Evolutionary conservation across 495 filamentous ascomycete genomes (phyloP).

Genomic region (Schizothecium vesticola): DNA sequence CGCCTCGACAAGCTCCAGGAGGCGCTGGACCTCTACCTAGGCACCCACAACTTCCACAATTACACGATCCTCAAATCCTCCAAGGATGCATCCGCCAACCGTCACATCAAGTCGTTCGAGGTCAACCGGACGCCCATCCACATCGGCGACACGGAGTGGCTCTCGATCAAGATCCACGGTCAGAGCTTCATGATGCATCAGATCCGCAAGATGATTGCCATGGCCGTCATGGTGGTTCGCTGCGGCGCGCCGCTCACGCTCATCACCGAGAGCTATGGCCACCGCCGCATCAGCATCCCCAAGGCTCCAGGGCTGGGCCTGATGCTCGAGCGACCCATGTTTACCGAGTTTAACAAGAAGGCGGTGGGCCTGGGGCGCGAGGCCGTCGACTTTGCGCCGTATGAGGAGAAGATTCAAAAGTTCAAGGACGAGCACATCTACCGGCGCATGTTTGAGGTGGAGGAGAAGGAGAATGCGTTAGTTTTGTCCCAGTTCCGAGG

Average conservation of each 20-base stretch:
- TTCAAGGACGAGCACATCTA: conserved; percentile 97
- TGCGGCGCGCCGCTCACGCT: conserved; percentile 63
- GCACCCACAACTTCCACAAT: conserved; percentile 90
- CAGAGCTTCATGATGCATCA: conserved; percentile 99
- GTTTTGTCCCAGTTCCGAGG: conserved; percentile 24
- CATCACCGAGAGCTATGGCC: conserved; percentile 64
- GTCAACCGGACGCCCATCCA: conserved; percentile 65
- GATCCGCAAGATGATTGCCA: conserved; percentile 96
- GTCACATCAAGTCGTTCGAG: conserved; percentile 84
- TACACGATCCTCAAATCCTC: conserved; percentile 84
- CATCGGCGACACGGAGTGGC: conserved; percentile 89
- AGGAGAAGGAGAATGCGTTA: conserved; percentile 72
- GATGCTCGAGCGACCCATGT: conserved; percentile 83
- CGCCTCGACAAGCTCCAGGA: conserved; percentile 69
- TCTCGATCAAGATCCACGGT: conserved; percentile 90
- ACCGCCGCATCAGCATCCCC: conserved; percentile 71
- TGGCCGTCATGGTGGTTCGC: conserved; percentile 77
- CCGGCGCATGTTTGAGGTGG: conserved; percentile 79
- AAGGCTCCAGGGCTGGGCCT: conserved; percentile 88
- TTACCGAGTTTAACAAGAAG: conserved; percentile 73
- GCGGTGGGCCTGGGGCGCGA: conserved; percentile 49
- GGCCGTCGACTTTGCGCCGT: conserved; percentile 70
- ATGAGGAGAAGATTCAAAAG: conserved; percentile 67
- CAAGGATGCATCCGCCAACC: conserved; percentile 74
- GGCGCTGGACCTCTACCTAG: conserved; percentile 63